Evolutionary conservation across 345 rosid species (phyloP), one percentile per base, ranked within the genome.

Genomic region (Murraya koenigii): DNA sequence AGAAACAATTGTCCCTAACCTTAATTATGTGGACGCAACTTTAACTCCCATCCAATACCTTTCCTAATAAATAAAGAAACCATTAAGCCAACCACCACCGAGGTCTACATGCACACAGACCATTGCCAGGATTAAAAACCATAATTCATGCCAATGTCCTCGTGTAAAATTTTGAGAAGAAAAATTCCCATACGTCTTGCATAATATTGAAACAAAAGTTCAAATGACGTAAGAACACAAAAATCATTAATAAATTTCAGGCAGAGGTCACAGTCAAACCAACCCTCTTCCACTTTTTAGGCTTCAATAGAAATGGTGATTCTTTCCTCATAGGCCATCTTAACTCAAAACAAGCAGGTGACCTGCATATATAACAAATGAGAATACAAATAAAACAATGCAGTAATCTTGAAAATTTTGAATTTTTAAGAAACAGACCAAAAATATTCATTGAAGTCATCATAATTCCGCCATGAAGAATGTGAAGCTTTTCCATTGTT

Each of bases 391-490:
- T 72, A 36, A 74, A 60, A 59, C 19, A 66, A 78, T 38, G 60
- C 44, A 74, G 36, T 23, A n/a, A 79, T 61, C 13, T 65, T 67
- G 17, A 61, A 63, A 76, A 59, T 71, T 60, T 28, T 14, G 60
- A 82, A 68, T 59, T 28, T 11, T 36, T 5, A 71, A 75, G 70
- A 60, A 65, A 86, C 90, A 83, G 75, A 96, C 99, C 99, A 96
- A 76, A 96, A 96, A 83, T 92, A 96, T 85, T 96, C 99, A 75
- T 96, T 96, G 86, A 96, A 96, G 83, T 96, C 99, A 72, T 96
- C 99, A 82, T 96, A 96, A 88, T 96, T 96, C 85, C 99, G 88
- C 99, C 99, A 96, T 32, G 90, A 85, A 67, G 99, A 94, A 88
- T 96, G 99, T 26, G 98, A 87, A 83, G 99, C 98, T 86, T 89